Evolutionary conservation across 2,329 filamentous ascomycete genomes (phyloP), one percentile per base, ranked within the genome.

Genomic region (Fusarium protoensiforme): DNA sequence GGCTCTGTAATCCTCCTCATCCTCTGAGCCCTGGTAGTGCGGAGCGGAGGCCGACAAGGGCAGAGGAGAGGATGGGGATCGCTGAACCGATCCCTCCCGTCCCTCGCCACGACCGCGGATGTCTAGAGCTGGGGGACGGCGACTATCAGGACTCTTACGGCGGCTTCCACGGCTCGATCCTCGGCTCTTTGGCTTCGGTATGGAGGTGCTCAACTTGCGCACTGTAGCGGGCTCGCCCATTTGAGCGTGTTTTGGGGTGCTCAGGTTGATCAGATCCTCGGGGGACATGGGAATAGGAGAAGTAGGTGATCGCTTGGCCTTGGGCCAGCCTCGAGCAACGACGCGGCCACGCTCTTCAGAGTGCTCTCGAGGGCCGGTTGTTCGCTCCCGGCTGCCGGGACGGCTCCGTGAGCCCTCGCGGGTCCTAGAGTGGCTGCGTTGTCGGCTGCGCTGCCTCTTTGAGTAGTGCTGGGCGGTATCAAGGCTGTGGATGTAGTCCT

Each of bases 201-300:
- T 75, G 64, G 79, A 76, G 36, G 73, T 80, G 67, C 79, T 81
- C 9, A 83, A 78, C 76, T 88, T 89, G 29, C 84, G 83, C 36
- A 85, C 83, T 0, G 86, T 87, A 46, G 77, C 74, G 6, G 87
- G 85, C 22, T 88, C 87, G 20, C 75, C 79, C 2, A 74, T 71
- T 3, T 80, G 78, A 8, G 60, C 79, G 72, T 78, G 76, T 31
- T 78, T 83, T 1, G 86, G 85, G 1, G 85, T 89, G 71, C 87
- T 89, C 58, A 92, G 82, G 75, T 89, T 92, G 78, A 91, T 90
- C 68, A 94, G 80, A 77, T 98, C 95, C 76, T 98, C 94, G 0
- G 95, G 95, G 4, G 95, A 97, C 95, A 98, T 98, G 4, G 95
- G 94, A 2, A 98, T 89, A 0, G 96, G 96, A 0, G 96, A 98